Evolutionary conservation across 345 rosid species (phyloP).

Genomic region (Populus alba): DNA sequence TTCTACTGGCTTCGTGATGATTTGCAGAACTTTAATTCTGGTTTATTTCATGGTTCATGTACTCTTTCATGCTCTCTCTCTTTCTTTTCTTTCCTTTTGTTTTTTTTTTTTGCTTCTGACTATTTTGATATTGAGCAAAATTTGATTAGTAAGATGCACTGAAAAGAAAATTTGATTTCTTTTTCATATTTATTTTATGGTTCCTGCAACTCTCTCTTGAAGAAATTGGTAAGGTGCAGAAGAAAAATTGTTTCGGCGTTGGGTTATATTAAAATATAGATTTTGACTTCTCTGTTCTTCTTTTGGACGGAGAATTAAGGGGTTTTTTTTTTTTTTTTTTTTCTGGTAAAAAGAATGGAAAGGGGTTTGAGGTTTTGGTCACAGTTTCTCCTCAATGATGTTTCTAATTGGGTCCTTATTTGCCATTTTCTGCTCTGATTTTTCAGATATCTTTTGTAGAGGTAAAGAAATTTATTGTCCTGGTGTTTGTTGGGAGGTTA

Average conservation of each 20-base stretch:
- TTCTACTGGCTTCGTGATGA: background rate
- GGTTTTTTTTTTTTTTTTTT: background rate
- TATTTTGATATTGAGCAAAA: background rate
- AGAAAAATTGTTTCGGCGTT: background rate
- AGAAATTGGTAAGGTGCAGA: too few species aligned
- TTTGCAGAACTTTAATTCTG: background rate
- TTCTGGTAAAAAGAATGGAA: too few species aligned
- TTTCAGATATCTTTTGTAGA: background rate
- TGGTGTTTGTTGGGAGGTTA: background rate
- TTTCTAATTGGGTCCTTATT: background rate
- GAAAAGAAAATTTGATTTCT: background rate
- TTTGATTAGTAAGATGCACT: background rate
- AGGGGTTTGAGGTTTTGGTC: background rate
- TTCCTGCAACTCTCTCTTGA: background rate
- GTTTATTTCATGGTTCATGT: background rate
- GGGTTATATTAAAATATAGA: background rate
- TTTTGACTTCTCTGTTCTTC: constrained; percentile 12
- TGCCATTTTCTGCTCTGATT: background rate
- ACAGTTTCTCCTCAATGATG: background rate
- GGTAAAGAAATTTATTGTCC: background rate
- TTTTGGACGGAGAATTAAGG: background rate
- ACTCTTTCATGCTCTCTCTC: background rate
- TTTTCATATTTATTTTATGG: background rate
- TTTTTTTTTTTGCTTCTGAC: background rate
- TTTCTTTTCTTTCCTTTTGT: too few species aligned